phyloP scores from a whole-genome alignment of 1,139 yeast genomes.

The Debaryomycetaceae sp. region DNA sequence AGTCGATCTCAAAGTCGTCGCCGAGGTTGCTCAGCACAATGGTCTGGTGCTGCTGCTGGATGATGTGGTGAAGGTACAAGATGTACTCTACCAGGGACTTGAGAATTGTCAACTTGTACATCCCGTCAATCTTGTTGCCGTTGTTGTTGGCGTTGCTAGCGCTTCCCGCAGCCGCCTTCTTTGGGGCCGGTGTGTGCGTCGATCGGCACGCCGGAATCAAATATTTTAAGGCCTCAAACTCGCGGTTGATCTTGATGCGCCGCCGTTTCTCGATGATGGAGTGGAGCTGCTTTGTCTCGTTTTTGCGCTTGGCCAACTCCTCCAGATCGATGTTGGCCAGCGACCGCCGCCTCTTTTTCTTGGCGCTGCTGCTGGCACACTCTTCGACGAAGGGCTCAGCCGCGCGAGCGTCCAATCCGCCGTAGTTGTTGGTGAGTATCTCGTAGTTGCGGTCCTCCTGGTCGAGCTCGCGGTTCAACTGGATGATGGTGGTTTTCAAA shows the following conservation, averaged over 20 bases:
- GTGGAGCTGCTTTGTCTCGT: constrained; percentile 63
- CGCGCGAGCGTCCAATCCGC: constrained; percentile 3
- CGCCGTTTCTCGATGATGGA: constrained; percentile 78
- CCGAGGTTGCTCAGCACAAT: constrained; percentile 18
- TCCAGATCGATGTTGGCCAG: constrained; percentile 44
- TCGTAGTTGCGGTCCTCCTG: constrained; percentile 39
- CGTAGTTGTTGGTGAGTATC: constrained; percentile 37
- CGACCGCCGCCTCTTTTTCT: constrained; percentile 47
- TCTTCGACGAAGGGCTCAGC: constrained; percentile 7
- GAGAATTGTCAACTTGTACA: constrained; percentile 75
- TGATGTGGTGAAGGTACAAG: constrained; percentile 58
- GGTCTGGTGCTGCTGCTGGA: constrained; percentile 43
- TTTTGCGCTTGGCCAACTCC: constrained; percentile 50
- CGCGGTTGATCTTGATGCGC: constrained; percentile 73
- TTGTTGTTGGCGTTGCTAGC: constrained; percentile 14
- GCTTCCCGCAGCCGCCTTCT: constrained; percentile 15
- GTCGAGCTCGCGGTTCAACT: constrained; percentile 48
- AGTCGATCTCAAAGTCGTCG: constrained; percentile 37
- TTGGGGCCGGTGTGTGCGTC: constrained; percentile 18
- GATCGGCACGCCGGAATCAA: constrained; percentile 74
- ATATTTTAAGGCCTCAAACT: constrained; percentile 75
- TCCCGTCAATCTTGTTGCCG: constrained; percentile 51
- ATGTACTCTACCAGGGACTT: constrained; percentile 82
- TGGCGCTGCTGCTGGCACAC: constrained; percentile 12
- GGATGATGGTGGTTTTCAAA: constrained; percentile 59